A percentile compares a stretch with the other conserved stretches of the same genome.
Conservation (phyloP, 2,329 filamentous ascomycete genomes). For the Xylaria polymorpha region DNA sequence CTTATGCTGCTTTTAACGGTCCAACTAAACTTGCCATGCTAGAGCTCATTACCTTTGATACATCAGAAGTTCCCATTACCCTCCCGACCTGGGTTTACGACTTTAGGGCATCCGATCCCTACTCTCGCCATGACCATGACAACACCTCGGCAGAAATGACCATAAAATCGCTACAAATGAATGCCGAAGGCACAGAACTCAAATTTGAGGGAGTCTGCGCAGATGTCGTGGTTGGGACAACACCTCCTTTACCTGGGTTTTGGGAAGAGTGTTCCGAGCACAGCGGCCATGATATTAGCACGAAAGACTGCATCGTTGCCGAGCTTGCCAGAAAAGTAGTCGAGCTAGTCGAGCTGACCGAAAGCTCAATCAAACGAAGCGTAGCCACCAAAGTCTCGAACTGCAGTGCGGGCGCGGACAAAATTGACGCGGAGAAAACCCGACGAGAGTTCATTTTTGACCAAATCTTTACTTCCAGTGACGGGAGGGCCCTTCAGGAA, state of each 20-base stretch:
- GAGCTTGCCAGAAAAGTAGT: constrained; percentile 7
- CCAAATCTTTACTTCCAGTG: neutral
- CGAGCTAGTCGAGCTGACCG: constrained; percentile 6
- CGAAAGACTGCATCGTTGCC: neutral
- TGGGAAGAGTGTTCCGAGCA: neutral
- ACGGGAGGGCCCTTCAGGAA: neutral
- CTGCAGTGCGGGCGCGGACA: too few relatives aligned
- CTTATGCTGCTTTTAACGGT: constrained; percentile 12
- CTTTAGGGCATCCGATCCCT: neutral
- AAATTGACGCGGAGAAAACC: neutral
- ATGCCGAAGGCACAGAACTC: constrained; percentile 8
- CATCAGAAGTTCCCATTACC: neutral
- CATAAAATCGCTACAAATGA: constrained; percentile 12
- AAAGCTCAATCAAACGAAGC: neutral
- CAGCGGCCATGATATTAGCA: neutral
- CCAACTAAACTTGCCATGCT: constrained; percentile 9
- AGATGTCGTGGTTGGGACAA: neutral
- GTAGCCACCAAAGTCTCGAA: neutral
- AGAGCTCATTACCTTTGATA: constrained; percentile 8
- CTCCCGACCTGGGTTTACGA: constrained; percentile 11
- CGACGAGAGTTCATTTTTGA: neutral
- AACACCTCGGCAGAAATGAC: neutral
- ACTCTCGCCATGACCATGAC: neutral
- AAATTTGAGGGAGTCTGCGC: constrained; percentile 4
- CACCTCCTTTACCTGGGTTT: constrained; percentile 8